A percentile compares a stretch with the other conserved stretches of the same genome.
Conservation (phyloP, 148 eudicot genomes). For the Rhododendron molle region DNA sequence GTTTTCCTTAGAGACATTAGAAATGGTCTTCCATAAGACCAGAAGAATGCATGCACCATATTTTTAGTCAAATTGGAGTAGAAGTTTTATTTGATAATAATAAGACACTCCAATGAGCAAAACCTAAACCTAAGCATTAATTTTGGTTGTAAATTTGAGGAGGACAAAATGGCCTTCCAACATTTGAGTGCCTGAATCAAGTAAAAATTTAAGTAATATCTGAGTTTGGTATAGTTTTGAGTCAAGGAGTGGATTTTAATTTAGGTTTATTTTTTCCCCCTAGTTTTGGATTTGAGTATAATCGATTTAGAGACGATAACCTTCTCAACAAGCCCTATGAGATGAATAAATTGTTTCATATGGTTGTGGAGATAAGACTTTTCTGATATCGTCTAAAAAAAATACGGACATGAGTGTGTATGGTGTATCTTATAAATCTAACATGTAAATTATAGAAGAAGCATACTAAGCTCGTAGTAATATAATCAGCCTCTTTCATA, state of each 20-base stretch:
- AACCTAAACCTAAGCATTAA: neutral
- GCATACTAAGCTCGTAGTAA: neutral
- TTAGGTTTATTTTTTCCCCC: neutral
- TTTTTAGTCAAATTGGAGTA: neutral
- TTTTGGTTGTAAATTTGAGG: neutral
- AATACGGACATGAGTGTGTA: neutral
- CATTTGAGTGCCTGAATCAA: neutral
- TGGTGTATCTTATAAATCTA: no score
- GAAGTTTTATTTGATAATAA: neutral
- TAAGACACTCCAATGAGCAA: neutral
- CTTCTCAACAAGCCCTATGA: neutral
- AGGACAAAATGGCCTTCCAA: neutral
- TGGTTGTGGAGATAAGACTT: neutral
- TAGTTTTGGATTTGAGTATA: neutral
- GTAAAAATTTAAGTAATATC: neutral
- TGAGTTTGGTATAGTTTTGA: neutral
- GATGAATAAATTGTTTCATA: neutral
- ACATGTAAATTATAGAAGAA: neutral
- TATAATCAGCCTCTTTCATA: no score
- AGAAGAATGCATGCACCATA: neutral
- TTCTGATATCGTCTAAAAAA: neutral
- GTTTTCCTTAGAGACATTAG: neutral
- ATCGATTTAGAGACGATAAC: no score
- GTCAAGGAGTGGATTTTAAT: neutral
- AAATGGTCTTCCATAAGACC: neutral